Evolutionary conservation across 1,139 yeast species (phyloP).

Genomic region (Geotrichum reessii): DNA sequence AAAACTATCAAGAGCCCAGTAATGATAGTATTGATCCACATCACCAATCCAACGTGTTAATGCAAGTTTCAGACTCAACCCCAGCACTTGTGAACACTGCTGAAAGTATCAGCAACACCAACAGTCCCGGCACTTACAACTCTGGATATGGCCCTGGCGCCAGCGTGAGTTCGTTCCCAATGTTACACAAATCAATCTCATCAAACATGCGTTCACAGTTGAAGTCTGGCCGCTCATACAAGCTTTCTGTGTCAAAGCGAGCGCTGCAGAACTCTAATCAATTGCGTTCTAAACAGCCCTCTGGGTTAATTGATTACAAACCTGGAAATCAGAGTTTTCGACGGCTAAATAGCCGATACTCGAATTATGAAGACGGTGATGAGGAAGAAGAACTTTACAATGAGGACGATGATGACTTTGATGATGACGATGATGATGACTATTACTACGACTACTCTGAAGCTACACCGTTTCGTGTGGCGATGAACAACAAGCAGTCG

Average conservation of each 20-base stretch:
- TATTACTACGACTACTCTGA: slow-evolving; percentile 25
- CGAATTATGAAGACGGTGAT: slow-evolving; percentile 29
- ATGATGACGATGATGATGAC: slow-evolving; percentile 28
- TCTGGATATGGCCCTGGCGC: not conserved
- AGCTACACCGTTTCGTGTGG: slow-evolving; percentile 29
- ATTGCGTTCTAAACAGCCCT: not conserved
- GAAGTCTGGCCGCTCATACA: not conserved
- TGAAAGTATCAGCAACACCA: slow-evolving; percentile 2
- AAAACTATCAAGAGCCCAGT: not conserved
- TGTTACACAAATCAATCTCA: not conserved
- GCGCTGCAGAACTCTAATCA: slow-evolving; percentile 7
- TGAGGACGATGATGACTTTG: slow-evolving; percentile 20
- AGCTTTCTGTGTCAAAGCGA: not conserved
- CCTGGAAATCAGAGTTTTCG: slow-evolving; percentile 4
- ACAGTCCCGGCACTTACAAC: slow-evolving; percentile 1
- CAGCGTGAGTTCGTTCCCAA: not conserved
- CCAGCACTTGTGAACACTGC: slow-evolving; percentile 2
- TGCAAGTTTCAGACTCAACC: slow-evolving; percentile 10
- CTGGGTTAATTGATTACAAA: not conserved
- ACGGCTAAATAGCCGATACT: slow-evolving; percentile 7
- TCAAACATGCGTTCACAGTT: not conserved
- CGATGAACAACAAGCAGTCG: slow-evolving; percentile 15
- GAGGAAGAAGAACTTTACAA: slow-evolving; percentile 28
- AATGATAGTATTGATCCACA: not conserved
- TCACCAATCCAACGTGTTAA: not conserved